Evolutionary conservation across 2,329 filamentous ascomycete species (phyloP).

Genomic region (Coniochaeta hoffmannii): DNA sequence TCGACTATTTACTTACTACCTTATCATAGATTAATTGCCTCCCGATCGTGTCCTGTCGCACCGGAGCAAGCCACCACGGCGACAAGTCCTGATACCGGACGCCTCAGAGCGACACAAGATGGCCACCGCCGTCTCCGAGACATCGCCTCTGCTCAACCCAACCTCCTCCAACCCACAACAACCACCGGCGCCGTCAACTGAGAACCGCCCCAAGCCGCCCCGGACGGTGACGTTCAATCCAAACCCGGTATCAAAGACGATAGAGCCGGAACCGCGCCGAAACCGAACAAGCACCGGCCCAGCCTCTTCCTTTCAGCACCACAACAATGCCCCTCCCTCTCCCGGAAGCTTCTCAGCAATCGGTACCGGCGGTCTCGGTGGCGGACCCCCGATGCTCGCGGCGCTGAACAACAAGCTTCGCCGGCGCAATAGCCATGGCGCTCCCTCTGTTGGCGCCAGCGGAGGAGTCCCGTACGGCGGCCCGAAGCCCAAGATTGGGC

Average conservation of each 20-base stretch:
- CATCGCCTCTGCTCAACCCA: not conserved
- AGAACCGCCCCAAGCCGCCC: slow-evolving; percentile 30
- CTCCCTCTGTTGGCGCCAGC: slow-evolving; percentile 26
- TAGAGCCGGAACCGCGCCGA: slow-evolving; percentile 39
- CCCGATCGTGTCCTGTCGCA: not conserved
- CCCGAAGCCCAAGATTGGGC: slow-evolving; percentile 59
- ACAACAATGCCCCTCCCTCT: slow-evolving; percentile 23
- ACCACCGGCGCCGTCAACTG: not conserved
- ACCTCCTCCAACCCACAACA: not conserved
- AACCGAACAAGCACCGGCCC: slow-evolving; percentile 15
- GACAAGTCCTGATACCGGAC: not conserved
- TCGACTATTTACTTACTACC: not conserved
- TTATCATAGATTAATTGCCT: not conserved
- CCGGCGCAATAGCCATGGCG: slow-evolving; percentile 75
- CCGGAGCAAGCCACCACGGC: not conserved
- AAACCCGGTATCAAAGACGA: slow-evolving; percentile 55
- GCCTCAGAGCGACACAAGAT: not conserved
- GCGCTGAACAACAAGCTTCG: slow-evolving; percentile 82
- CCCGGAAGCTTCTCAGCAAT: slow-evolving; percentile 22
- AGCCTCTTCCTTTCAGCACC: slow-evolving; percentile 25
- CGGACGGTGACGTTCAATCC: slow-evolving; percentile 74
- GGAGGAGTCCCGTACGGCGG: slow-evolving; percentile 22
- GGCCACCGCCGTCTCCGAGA: not conserved
- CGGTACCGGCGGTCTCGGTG: slow-evolving; percentile 33
- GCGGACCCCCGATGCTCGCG: slow-evolving; percentile 58